Evolutionary conservation across 148 eudicot species (phyloP), one percentile per base, ranked within the genome.

Genomic region (Vaccinium darrowii): DNA sequence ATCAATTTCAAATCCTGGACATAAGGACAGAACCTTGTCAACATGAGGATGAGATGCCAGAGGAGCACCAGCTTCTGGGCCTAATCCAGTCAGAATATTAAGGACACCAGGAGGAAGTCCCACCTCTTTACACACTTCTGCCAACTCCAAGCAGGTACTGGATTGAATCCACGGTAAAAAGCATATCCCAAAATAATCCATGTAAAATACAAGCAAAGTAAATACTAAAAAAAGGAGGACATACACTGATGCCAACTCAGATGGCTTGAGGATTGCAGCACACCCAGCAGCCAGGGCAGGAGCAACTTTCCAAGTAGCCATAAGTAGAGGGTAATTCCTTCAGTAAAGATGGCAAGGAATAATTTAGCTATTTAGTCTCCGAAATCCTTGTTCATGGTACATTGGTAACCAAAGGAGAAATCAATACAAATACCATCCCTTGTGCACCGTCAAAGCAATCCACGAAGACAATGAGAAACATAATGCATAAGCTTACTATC

Each of bases 261-360:
- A 97, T 36, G 99, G 99, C 89, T 97, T 97, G 84, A 97, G 94
- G 85, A 97, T 88, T 80, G 95, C 98, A 86, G 98, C 90, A 92
- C 99, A 97, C 8, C 99, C 99, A 91, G 99, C 99, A 76, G 99
- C 99, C 85, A 97, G 93, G 80, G 99, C 98, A 83, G 99, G 98
- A 87, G 99, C 99, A 87, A 97, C 98, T 92, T 97, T 97, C 99
- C 99, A 97, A 27, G 99, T 92, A 82, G 98, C 98, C 96, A 97
- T 94, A 84, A 97, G 84, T 80, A 97, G 89, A 65, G 99, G 99
- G 85, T 97, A 97, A 85, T 97, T 97, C 99, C 98, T 96, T 84
- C 83, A 85, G 79, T 50, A 84, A 27, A 85, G 36, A 85, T 63
- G 76, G 78, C 25, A 69, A 78, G 53, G 33, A 79, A 54, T n/a